phyloP scores from a whole-genome alignment of 129 eudicot genomes.

The Gnaphalium uliginosum region DNA sequence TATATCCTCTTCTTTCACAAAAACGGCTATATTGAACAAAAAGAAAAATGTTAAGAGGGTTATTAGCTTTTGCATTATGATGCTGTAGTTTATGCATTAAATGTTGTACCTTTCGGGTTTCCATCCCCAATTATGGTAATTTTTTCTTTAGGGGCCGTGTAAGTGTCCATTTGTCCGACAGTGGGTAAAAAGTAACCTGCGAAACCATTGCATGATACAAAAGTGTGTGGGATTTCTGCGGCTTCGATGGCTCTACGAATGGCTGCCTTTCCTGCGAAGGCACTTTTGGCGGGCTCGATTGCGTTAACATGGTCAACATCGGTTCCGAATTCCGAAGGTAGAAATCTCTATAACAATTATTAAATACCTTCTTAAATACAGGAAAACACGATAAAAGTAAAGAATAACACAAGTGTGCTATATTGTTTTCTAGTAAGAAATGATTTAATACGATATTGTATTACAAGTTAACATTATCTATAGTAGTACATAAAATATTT shows the following conservation, averaged over 20 bases:
- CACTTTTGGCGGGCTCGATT: slow-evolving; percentile 45
- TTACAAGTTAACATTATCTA: too few relatives aligned
- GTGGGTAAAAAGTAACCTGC: slow-evolving; percentile 36
- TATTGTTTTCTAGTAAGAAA: too few relatives aligned
- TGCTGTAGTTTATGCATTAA: not conserved
- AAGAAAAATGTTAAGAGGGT: not conserved
- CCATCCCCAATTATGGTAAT: slow-evolving; percentile 51
- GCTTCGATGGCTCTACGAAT: slow-evolving; percentile 46
- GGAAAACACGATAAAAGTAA: too few relatives aligned
- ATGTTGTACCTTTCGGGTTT: slow-evolving; percentile 37
- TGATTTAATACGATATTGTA: too few relatives aligned
- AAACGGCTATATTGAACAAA: slow-evolving; percentile 42
- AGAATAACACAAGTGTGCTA: too few relatives aligned
- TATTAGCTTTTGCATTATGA: not conserved
- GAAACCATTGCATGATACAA: slow-evolving; percentile 32
- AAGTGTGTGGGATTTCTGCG: slow-evolving; percentile 40
- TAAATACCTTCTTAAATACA: too few relatives aligned
- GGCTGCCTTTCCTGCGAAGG: slow-evolving; percentile 30
- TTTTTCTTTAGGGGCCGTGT: slow-evolving; percentile 38
- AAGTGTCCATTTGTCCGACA: slow-evolving; percentile 26
- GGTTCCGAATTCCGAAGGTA: slow-evolving; percentile 48
- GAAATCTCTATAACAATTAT: slow-evolving; percentile 34
- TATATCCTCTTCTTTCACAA: slow-evolving; percentile 62
- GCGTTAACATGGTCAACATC: slow-evolving; percentile 48
- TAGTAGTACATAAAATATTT: too few relatives aligned